phyloP scores from a whole-genome alignment of 257 asterid genomes.

The Solanum clarkiae region DNA sequence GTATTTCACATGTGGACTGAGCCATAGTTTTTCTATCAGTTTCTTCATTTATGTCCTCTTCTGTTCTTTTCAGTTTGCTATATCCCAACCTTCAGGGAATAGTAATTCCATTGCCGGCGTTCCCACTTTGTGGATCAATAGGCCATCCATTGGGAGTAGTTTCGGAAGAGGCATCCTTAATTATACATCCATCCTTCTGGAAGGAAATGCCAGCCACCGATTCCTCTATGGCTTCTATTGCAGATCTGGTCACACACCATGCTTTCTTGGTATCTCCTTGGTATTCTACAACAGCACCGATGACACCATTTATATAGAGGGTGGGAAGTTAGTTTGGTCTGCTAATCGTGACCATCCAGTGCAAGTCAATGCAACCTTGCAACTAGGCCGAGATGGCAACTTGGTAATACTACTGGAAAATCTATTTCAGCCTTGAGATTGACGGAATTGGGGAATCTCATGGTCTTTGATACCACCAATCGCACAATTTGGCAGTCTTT shows the following conservation, averaged over 20 bases:
- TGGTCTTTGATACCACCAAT: too few species aligned
- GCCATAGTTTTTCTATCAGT: background rate
- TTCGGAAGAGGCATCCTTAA: background rate
- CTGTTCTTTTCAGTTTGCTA: background rate
- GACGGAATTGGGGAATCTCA: too few species aligned
- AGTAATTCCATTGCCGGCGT: background rate
- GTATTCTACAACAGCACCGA: background rate
- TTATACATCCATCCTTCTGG: background rate
- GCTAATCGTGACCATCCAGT: too few species aligned
- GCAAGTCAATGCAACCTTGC: too few species aligned
- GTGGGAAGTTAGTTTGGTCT: background rate
- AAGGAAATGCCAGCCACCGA: background rate
- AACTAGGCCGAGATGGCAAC: too few species aligned
- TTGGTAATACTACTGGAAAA: too few species aligned
- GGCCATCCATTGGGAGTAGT: background rate
- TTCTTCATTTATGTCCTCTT: background rate
- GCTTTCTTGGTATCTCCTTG: too few species aligned
- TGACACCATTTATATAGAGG: background rate
- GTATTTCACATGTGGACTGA: too few species aligned
- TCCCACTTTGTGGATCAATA: background rate
- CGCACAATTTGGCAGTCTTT: background rate
- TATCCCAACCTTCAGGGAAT: background rate
- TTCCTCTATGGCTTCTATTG: background rate
- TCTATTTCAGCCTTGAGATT: too few species aligned
- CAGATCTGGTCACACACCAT: background rate